These are phyloP conservation scores for Esteya vermicola DNA, from an alignment of 2,329 filamentous ascomycete species.

Conservation along the genomic window DNA sequence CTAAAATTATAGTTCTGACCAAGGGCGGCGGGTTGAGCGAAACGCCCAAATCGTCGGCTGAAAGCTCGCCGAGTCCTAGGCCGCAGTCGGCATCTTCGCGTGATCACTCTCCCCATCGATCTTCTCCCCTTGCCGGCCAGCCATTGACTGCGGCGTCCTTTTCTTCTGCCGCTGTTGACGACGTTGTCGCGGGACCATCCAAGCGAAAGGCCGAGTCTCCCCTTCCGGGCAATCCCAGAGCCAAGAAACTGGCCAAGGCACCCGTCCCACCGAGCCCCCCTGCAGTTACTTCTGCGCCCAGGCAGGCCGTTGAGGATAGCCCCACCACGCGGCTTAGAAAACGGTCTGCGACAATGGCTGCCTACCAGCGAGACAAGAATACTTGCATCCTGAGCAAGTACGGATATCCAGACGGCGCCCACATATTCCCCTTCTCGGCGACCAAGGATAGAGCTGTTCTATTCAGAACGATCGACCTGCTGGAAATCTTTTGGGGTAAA, in stretches of 20 bases:
- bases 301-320: neutral
- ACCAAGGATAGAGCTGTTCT: neutral
- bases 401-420: neutral
- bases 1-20: neutral
- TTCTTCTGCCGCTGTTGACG: neutral
- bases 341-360: neutral
- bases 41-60: neutral
- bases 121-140: neutral
- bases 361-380: neutral
- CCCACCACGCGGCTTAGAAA: neutral
- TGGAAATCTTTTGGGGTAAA: neutral
- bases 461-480: neutral
- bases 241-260: neutral
- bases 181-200: too few species aligned
- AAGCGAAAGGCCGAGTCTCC: neutral
- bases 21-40: neutral
- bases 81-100: neutral
- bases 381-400: neutral
- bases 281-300: neutral
- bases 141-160: neutral
- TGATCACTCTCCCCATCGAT: neutral
- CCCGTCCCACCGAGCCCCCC: neutral
- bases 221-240: neutral
- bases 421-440: neutral
- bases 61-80: neutral